Evolutionary conservation across 2,329 filamentous ascomycete genomes (phyloP).

Genomic region (Xylaria sp.): DNA sequence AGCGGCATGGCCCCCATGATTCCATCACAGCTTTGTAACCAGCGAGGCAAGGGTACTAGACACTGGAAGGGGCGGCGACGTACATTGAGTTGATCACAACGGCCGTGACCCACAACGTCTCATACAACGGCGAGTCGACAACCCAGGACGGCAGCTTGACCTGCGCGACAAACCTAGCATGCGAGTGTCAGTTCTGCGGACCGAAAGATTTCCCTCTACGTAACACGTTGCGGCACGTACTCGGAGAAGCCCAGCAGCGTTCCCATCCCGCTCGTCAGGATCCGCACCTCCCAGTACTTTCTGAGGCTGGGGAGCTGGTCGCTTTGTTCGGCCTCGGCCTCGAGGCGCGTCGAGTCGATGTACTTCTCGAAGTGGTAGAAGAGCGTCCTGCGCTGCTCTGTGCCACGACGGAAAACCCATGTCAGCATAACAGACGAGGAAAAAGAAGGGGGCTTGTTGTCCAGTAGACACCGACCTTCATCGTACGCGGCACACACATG

Average conservation of each 20-base stretch:
- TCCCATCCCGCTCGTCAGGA: slow-evolving; percentile 34
- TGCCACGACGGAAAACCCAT: too few species aligned
- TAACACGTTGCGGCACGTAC: slow-evolving; percentile 26
- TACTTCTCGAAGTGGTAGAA: slow-evolving; percentile 30
- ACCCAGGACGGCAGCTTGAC: slow-evolving; percentile 27
- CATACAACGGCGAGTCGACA: slow-evolving; percentile 26
- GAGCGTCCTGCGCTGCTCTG: slow-evolving; percentile 28
- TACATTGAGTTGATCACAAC: slow-evolving; percentile 36
- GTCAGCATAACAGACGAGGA: neutral
- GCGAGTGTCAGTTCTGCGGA: neutral
- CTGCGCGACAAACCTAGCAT: slow-evolving; percentile 24
- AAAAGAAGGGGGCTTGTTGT: neutral
- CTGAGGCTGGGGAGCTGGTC: slow-evolving; percentile 26
- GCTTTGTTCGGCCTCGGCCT: slow-evolving; percentile 28
- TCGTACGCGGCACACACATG: slow-evolving; percentile 25
- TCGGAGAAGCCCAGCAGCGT: slow-evolving; percentile 31
- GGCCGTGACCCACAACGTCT: slow-evolving; percentile 29
- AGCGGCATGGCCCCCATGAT: slow-evolving; percentile 5
- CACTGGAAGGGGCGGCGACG: neutral
- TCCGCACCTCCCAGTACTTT: slow-evolving; percentile 34
- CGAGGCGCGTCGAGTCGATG: slow-evolving; percentile 31
- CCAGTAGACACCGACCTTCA: slow-evolving; percentile 17
- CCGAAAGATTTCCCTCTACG: too few species aligned
- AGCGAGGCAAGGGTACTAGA: too few species aligned
- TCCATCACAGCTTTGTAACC: too few species aligned